Percentiles rank a stretch among this genome's conserved stretches.
These are phyloP conservation scores for Chrysosphaeria jannelii DNA, from an alignment of 2,329 filamentous ascomycete genomes.

Conservation along the genomic window DNA sequence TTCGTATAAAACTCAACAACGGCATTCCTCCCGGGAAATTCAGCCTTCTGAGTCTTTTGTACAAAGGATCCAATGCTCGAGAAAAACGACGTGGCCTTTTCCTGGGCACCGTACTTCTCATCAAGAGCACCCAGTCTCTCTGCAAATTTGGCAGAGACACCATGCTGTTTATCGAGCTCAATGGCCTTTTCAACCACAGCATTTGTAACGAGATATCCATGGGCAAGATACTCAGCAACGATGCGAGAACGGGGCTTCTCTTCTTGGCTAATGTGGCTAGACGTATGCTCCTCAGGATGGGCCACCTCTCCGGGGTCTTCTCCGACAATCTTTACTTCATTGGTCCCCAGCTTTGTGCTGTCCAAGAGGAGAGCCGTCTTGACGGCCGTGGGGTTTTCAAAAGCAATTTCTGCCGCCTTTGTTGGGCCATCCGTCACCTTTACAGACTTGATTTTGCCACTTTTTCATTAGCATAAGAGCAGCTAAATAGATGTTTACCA, in stretches of 20 bases:
- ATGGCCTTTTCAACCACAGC: conserved; percentile 55
- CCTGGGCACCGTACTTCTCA: conserved; percentile 58
- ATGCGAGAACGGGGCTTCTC: conserved; percentile 91
- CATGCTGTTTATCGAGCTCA: conserved; percentile 68
- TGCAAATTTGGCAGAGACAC: conserved; percentile 55
- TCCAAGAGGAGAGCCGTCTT: conserved; percentile 93
- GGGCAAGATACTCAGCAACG: conserved; percentile 82
- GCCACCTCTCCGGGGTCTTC: conserved; percentile 27
- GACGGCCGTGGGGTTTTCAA: conserved; percentile 87
- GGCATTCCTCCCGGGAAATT: conserved; percentile 66
- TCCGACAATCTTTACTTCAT: conserved; percentile 31
- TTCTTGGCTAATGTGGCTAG: conserved; percentile 59
- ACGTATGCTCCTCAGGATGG: no score
- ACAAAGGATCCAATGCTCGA: conserved; percentile 63
- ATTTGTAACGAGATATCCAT: conserved; percentile 63
- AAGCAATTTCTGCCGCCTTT: conserved; percentile 74
- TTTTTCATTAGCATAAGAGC: no score
- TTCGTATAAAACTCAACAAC: conserved; percentile 67
- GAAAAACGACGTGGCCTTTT: conserved; percentile 42
- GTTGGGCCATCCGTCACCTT: no score
- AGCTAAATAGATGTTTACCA: no score
- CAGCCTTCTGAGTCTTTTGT: conserved; percentile 70
- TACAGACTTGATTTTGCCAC: conserved; percentile 43
- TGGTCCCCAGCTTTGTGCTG: conserved; percentile 76
- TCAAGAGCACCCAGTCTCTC: conserved; percentile 49